Base-by-base conservation (phyloP, 2,329 filamentous ascomycete species). In the Claviceps sp. region DNA sequence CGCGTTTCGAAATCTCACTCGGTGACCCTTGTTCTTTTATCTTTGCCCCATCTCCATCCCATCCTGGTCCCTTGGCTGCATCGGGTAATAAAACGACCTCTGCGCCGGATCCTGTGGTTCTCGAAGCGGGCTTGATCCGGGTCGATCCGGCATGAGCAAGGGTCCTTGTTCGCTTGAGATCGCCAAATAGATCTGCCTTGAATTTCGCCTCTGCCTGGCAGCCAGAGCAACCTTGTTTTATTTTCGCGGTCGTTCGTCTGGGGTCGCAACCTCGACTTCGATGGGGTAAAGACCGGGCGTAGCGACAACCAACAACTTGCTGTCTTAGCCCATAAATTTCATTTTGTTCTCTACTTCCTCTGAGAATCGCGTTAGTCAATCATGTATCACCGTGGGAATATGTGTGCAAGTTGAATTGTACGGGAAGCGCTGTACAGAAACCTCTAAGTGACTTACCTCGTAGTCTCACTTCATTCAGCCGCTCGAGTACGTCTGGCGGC, bases 401-500 rank as follows among this genome's bases (percentile, higher is more conserved):
- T 9, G 42, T 45, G 3, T 30, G 8, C 41, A 24, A 16, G 9
- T 4, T 7, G 20, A 16, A 24, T 14, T 11, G 41, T 24, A 24
- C 11, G 4, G 41, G 20, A 16, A 11, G 2, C 9, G 30, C 11
- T 34, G 3, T 34, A 11, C 14, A 41, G 18, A 41, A 20, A 13
- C n/a, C 2, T n/a, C n/a, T 20, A 14, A 42, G 13, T 44, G 3
- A 46, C 42, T 38, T 46, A 50, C 49, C 8, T 4, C 4, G 11
- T 18, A 5, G 22, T 45, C 24, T n/a, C 18, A 2, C 34, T 13
- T 40, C n/a, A 42, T 52, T 54, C 53, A 54, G 6, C 53, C 53
- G 22, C 37, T 54, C 11, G 47, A 44, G 22, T 52, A 50, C 2
- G 45, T 37, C 18, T 41, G 41, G n/a, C 53, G 53, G 38, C 44